These are phyloP conservation scores for Stephanodiscus minutulus DNA, from an alignment of 108 stramenopile species.

Conservation along the genomic window DNA sequence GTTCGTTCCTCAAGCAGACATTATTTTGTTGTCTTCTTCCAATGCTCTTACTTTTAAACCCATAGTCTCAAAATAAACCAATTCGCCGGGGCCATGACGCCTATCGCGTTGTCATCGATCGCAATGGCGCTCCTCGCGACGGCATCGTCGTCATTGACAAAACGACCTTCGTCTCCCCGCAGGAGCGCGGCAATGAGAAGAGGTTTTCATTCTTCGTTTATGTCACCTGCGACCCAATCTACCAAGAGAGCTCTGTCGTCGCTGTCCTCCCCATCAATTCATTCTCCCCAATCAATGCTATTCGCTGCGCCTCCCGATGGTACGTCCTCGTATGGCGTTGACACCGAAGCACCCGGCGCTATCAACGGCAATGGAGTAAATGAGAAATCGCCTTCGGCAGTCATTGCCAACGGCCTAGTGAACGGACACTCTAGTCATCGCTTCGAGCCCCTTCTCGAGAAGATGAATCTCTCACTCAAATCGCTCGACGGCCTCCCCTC, in stretches of 20 bases:
- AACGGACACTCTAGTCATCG: conserved; percentile 22
- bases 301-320: conserved; percentile 25
- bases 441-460: conserved; percentile 25
- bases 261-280: no score
- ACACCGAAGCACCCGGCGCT: conserved; percentile 29
- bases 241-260: neutral
- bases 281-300: no score
- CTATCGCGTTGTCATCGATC: neutral
- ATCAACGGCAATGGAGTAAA: conserved; percentile 13
- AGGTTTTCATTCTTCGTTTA: neutral
- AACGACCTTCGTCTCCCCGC: neutral
- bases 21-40: no score
- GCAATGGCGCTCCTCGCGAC: conserved; percentile 4
- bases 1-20: no score
- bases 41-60: no score
- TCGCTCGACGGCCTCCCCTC: conserved; percentile 46
- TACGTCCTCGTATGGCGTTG: conserved; percentile 30
- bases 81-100: neutral
- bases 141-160: conserved; percentile 16
- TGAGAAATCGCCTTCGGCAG: neutral
- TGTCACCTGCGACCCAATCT: neutral
- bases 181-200: conserved; percentile 5
- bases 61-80: no score
- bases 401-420: conserved; percentile 9
- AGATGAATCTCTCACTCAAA: conserved; percentile 35